Evolutionary conservation across 192 early-diverging fungal species (phyloP).

Genomic region (Gaertneriomyces semiglobifer): DNA sequence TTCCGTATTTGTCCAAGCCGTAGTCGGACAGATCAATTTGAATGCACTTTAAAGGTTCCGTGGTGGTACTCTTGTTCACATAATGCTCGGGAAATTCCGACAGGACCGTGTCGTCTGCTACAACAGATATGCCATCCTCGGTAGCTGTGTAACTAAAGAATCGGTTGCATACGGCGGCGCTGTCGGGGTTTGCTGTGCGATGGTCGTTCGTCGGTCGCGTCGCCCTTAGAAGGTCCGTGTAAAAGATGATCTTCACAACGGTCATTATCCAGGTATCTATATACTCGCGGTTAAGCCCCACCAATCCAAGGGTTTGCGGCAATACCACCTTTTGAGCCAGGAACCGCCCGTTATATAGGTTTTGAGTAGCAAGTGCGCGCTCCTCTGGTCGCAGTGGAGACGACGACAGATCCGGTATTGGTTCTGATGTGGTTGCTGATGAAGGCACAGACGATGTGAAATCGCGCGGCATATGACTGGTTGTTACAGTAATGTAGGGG

Average conservation of each 20-base stretch:
- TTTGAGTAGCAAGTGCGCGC: constrained; percentile 30
- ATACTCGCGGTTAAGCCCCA: constrained; percentile 62
- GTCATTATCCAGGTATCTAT: constrained; percentile 53
- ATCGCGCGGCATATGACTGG: constrained; percentile 37
- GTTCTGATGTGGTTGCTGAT: constrained; percentile 36
- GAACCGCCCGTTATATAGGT: constrained; percentile 37
- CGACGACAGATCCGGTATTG: constrained; percentile 1
- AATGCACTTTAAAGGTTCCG: constrained; percentile 54
- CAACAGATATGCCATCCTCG: constrained; percentile 63
- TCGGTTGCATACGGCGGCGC: constrained; percentile 18
- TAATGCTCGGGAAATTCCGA: constrained; percentile 38
- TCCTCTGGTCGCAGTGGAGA: constrained; percentile 25
- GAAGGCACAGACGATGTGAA: constrained; percentile 51
- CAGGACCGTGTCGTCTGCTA: constrained; percentile 60
- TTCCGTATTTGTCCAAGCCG: constrained; percentile 60
- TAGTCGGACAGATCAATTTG: constrained; percentile 60
- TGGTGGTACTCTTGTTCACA: constrained; percentile 46
- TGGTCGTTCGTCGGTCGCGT: not conserved
- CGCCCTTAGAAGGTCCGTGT: constrained; percentile 30
- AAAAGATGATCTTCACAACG: constrained; percentile 62
- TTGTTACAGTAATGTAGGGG: constrained; percentile 28
- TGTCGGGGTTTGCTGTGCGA: not conserved
- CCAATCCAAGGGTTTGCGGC: constrained; percentile 52
- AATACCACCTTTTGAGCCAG: constrained; percentile 44
- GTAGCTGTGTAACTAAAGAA: constrained; percentile 71